phyloP scores from a whole-genome alignment of 306 rosid genomes.

The Malus fusca region DNA sequence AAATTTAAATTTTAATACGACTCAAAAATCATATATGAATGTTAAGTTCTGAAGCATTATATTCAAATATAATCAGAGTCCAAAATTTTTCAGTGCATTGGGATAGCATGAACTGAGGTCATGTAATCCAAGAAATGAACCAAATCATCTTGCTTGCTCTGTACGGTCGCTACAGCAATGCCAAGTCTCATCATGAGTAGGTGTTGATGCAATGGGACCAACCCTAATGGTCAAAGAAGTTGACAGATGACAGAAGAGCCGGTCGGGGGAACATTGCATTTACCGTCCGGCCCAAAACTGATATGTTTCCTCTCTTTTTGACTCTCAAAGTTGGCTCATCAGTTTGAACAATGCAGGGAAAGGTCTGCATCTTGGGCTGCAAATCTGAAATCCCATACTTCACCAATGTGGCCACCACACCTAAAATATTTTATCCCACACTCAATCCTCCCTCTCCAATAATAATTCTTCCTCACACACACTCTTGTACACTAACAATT shows the following conservation, averaged over 20 bases:
- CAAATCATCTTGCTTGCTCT: not conserved
- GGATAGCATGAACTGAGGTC: not conserved
- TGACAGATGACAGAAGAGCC: not conserved
- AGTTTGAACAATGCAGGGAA: slow-evolving; percentile 19
- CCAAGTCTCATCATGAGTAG: not conserved
- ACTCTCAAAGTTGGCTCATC: not conserved
- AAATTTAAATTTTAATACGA: too few species aligned
- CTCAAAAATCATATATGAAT: not conserved
- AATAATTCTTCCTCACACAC: not conserved
- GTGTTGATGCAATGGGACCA: not conserved
- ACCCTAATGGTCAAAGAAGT: not conserved
- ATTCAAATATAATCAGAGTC: not conserved
- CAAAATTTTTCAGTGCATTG: not conserved
- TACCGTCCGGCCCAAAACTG: not conserved
- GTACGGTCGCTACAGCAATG: not conserved
- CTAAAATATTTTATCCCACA: not conserved
- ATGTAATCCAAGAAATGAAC: not conserved
- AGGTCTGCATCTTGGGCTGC: slow-evolving; percentile 27
- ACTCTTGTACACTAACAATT: not conserved
- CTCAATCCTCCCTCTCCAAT: not conserved
- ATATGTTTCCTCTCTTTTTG: not conserved
- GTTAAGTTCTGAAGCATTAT: not conserved
- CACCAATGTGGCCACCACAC: slow-evolving; percentile 12
- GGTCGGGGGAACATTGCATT: slow-evolving; percentile 1
- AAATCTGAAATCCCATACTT: slow-evolving; percentile 23